Percentiles rank a stretch among this genome's conserved stretches.
Conservation (phyloP, 805 yeast genomes). For the Komagataella phaffii region DNA sequence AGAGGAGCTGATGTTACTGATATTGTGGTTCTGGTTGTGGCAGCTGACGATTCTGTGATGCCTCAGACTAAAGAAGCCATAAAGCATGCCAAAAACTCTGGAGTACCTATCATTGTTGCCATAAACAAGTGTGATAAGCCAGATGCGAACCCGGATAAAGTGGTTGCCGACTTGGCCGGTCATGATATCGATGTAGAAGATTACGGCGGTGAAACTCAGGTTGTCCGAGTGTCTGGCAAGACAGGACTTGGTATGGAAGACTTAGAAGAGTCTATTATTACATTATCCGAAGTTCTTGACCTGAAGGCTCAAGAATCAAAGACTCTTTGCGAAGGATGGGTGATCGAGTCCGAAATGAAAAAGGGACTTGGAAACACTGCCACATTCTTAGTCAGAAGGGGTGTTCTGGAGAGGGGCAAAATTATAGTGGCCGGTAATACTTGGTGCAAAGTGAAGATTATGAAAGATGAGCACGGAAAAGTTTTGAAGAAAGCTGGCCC, state of each 20-base stretch:
- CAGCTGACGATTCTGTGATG: conserved; percentile 96
- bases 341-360: conserved; percentile 73
- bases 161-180: conserved; percentile 61
- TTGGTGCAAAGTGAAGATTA: conserved; percentile 70
- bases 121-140: conserved; percentile 84
- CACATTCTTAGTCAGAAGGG: conserved; percentile 72
- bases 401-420: conserved; percentile 57
- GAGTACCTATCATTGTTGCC: conserved; percentile 81
- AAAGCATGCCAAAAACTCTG: conserved; percentile 74
- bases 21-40: conserved; percentile 83
- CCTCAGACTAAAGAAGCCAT: conserved; percentile 96
- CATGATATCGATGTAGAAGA: conserved; percentile 80
- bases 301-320: conserved; percentile 43
- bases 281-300: conserved; percentile 76
- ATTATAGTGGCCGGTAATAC: conserved; percentile 79
- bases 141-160: conserved; percentile 61
- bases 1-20: conserved; percentile 94
- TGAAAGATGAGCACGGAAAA: conserved; percentile 65
- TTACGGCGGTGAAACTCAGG: conserved; percentile 91
- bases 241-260: conserved; percentile 86
- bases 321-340: conserved; percentile 69
- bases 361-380: conserved; percentile 80
- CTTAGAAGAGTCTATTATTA: conserved; percentile 76
- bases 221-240: conserved; percentile 75
- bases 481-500: conserved; percentile 60